phyloP scores from a whole-genome alignment of 805 yeast species.

The Ogataea dorogensis region DNA sequence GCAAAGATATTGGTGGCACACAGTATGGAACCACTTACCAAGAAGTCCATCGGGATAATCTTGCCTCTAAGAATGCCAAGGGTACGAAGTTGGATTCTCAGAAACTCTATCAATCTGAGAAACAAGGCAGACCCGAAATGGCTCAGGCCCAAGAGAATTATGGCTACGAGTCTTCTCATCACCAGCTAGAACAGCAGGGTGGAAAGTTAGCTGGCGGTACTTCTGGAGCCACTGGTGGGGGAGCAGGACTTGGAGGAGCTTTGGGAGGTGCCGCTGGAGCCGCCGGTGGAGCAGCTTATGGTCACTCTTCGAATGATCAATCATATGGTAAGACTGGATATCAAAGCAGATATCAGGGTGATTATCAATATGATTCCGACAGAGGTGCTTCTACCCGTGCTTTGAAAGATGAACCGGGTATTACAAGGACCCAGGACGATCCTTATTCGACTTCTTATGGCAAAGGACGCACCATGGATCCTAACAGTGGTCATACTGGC shows the following conservation, averaged over 20 bases:
- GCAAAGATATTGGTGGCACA: slow-evolving; percentile 2
- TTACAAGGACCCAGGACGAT: slow-evolving; percentile 2
- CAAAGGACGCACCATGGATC: slow-evolving; percentile 3
- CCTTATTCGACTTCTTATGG: slow-evolving; percentile 8
- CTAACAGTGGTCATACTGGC: too few relatives aligned
- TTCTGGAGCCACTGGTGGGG: slow-evolving; percentile 4
- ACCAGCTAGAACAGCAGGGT: too few relatives aligned
- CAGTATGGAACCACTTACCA: slow-evolving; percentile 21
- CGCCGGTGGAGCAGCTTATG: slow-evolving; percentile 11
- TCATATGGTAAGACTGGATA: slow-evolving; percentile 7
- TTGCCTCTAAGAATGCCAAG: slow-evolving; percentile 5
- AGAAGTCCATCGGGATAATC: slow-evolving; percentile 15
- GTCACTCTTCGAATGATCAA: slow-evolving; percentile 1
- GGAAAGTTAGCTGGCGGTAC: slow-evolving; percentile 3
- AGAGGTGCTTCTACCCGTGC: slow-evolving; percentile 10
- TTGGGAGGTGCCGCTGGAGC: slow-evolving; percentile 14
- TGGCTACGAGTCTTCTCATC: slow-evolving; percentile 10
- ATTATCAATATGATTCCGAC: slow-evolving; percentile 11
- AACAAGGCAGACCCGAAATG: background rate
- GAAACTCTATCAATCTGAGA: slow-evolving; percentile 4
- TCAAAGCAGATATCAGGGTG: slow-evolving; percentile 9
- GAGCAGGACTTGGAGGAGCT: slow-evolving; percentile 5
- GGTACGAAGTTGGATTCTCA: background rate
- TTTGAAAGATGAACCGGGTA: slow-evolving; percentile 11
- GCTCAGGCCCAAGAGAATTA: slow-evolving; percentile 5